These are phyloP conservation scores for Exophiala sp. DNA, from an alignment of 2,329 filamentous ascomycete species.

Conservation along the genomic window DNA sequence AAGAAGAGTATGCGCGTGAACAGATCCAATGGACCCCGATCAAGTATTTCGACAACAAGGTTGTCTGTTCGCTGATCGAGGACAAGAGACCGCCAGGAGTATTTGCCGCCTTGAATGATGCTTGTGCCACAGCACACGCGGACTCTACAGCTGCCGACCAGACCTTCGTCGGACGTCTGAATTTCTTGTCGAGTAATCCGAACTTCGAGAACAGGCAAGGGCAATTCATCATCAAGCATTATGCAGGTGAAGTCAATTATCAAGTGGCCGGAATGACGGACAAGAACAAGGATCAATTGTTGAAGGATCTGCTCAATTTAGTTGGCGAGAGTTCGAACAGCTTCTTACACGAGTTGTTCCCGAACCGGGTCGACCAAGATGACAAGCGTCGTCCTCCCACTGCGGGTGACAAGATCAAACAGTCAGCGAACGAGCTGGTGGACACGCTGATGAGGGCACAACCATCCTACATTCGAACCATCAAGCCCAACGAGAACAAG, in stretches of 20 bases:
- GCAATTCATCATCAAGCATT: constrained; percentile 98
- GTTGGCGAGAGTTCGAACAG: constrained; percentile 75
- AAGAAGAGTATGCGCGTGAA: constrained; percentile 93
- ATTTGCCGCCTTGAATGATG: constrained; percentile 94
- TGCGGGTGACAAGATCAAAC: constrained; percentile 91
- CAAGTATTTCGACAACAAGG: constrained; percentile 99
- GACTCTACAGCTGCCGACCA: constrained; percentile 90
- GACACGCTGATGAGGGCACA: constrained; percentile 95
- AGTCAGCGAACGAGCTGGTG: constrained; percentile 89
- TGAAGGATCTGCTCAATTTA: constrained; percentile 88
- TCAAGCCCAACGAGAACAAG: constrained; percentile 99
- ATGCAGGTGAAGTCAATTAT: constrained; percentile 93
- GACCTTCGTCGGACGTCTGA: constrained; percentile 90
- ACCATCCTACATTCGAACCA: constrained; percentile 96
- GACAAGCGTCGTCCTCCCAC: constrained; percentile 91
- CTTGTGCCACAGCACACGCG: constrained; percentile 95
- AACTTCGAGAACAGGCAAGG: constrained; percentile 90
- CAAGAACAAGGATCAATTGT: constrained; percentile 96
- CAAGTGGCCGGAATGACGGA: constrained; percentile 95
- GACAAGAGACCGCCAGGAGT: constrained; percentile 83
- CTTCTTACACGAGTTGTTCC: constrained; percentile 86
- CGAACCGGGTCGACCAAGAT: constrained; percentile 87
- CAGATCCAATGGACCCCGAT: constrained; percentile 99
- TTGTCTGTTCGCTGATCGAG: constrained; percentile 95
- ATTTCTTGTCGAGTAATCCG: constrained; percentile 76